Evolutionary conservation across 1,284 basidiomycete species (phyloP).

Genomic region (Athelia psychrophila): DNA sequence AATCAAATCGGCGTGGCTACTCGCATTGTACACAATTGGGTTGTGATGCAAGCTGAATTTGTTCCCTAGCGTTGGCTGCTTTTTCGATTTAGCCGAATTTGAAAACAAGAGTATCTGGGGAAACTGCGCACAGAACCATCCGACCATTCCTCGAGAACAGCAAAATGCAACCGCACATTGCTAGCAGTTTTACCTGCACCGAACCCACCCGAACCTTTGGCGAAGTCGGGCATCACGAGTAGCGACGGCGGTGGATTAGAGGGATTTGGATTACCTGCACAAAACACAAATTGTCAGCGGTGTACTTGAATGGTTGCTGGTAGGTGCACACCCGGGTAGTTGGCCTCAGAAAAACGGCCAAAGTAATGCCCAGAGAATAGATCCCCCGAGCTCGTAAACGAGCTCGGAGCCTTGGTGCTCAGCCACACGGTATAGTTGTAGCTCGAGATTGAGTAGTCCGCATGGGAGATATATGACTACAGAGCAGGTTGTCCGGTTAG

Average conservation of each 20-base stretch:
- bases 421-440: conserved; percentile 34
- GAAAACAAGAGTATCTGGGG: no score
- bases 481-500: conserved; percentile 23
- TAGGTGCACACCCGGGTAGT: conserved; percentile 33
- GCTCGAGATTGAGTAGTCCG: conserved; percentile 33
- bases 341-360: conserved; percentile 34
- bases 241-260: conserved; percentile 36
- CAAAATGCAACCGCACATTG: conserved; percentile 35
- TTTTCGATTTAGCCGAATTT: no score
- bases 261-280: conserved; percentile 36
- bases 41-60: no score
- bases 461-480: conserved; percentile 21
- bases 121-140: no score
- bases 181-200: conserved; percentile 29
- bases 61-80: no score
- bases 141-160: conserved; percentile 43
- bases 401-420: conserved; percentile 21
- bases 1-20: no score
- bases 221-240: conserved; percentile 48
- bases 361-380: conserved; percentile 36
- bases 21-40: no score
- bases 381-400: conserved; percentile 20
- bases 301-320: not conserved
- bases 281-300: no score
- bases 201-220: conserved; percentile 37